Percentiles rank a stretch among this genome's conserved stretches.
These are phyloP conservation scores for Amanita rimosa DNA, from an alignment of 768 basidiomycete species.

Conservation along the genomic window DNA sequence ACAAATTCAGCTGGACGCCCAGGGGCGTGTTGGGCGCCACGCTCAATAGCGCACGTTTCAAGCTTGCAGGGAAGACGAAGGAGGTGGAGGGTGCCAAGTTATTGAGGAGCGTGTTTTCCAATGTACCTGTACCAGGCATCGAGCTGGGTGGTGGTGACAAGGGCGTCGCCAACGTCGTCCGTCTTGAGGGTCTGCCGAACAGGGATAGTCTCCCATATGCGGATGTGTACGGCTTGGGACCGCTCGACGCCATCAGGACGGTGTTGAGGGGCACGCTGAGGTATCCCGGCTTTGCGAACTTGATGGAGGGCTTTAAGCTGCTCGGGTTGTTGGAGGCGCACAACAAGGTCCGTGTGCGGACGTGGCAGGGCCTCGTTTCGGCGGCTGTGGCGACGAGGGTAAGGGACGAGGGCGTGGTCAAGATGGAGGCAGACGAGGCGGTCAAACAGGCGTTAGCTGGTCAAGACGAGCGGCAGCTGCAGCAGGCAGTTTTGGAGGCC, in stretches of 20 bases:
- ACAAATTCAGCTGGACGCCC: conserved; percentile 93
- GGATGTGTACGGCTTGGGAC: conserved; percentile 47
- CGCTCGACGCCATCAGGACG: conserved; percentile 34
- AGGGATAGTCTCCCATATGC: conserved; percentile 69
- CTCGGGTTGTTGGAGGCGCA: conserved; percentile 55
- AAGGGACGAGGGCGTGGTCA: neutral
- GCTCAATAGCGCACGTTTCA: conserved; percentile 58
- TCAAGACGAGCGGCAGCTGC: conserved; percentile 10
- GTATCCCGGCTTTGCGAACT: conserved; percentile 74
- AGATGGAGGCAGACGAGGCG: neutral
- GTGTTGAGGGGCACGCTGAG: conserved; percentile 80
- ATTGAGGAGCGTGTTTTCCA: conserved; percentile 45
- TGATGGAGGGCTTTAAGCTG: conserved; percentile 62
- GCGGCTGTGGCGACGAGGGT: conserved; percentile 7
- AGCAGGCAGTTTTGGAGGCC: conserved; percentile 15
- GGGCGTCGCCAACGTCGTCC: conserved; percentile 23
- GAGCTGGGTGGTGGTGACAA: conserved; percentile 18
- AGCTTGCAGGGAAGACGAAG: conserved; percentile 20
- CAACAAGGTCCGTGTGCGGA: conserved; percentile 22
- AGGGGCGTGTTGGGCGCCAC: conserved; percentile 78
- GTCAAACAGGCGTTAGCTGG: neutral
- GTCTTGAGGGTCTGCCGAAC: conserved; percentile 80
- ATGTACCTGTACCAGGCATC: conserved; percentile 31
- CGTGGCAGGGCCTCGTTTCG: conserved; percentile 26
- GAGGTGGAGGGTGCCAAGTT: conserved; percentile 42